phyloP scores from a whole-genome alignment of 1,139 yeast species.

The Pneumocystis murina region DNA sequence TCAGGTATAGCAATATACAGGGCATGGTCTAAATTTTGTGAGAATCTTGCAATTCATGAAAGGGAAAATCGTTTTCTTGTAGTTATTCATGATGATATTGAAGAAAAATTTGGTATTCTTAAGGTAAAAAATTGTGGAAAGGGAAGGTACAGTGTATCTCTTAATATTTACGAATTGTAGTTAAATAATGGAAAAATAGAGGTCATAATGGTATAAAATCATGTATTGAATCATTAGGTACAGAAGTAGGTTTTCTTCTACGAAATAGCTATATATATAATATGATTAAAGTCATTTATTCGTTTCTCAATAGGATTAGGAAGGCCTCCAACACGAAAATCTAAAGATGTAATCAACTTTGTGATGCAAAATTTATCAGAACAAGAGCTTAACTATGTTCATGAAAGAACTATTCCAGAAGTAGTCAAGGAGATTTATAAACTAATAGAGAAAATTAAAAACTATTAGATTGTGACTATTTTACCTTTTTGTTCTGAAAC shows the following conservation, averaged over 20 bases:
- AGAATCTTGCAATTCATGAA: background rate
- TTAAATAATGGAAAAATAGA: background rate
- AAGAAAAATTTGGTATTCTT: background rate
- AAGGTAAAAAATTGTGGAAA: background rate
- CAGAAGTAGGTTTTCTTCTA: background rate
- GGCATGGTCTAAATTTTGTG: background rate
- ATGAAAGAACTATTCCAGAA: background rate
- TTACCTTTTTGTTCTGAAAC: background rate
- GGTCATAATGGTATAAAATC: background rate
- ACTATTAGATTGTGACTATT: background rate
- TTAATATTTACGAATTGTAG: background rate
- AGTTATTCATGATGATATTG: background rate
- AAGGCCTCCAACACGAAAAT: background rate
- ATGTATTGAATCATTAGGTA: background rate
- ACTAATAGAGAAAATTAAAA: background rate
- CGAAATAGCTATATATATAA: background rate
- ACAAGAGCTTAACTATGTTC: background rate
- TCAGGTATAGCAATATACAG: background rate
- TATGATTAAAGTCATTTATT: background rate
- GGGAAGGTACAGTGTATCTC: background rate
- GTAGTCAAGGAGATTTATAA: background rate
- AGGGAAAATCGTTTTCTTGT: background rate
- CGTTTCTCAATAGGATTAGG: background rate
- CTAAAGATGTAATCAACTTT: background rate
- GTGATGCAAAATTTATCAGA: background rate